Percentiles rank a stretch among this genome's conserved stretches.
Evolutionary conservation across 768 basidiomycete species (phyloP).

Genomic region (Termitomyces sp.): DNA sequence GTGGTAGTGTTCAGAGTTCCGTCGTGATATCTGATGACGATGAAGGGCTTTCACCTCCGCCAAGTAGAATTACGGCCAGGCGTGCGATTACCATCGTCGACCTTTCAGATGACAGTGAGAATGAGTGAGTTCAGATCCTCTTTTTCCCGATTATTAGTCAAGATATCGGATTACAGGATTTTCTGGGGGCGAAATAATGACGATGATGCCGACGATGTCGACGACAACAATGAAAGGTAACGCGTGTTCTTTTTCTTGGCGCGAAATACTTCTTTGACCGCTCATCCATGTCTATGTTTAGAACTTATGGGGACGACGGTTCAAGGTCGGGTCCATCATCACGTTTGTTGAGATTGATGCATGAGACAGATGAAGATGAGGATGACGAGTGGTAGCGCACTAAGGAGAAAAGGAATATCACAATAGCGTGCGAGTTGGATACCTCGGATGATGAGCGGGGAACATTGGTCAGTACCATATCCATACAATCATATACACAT

Average conservation of each 20-base stretch:
- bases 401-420: neutral
- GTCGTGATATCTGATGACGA: constrained; percentile 5
- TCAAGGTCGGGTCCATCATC: constrained; percentile 11
- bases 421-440: neutral
- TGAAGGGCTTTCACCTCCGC: neutral
- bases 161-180: neutral
- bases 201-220: neutral
- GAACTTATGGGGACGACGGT: constrained; percentile 9
- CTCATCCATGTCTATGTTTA: neutral
- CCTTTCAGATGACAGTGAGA: constrained; percentile 2
- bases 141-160: neutral
- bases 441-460: neutral
- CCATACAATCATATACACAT: neutral
- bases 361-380: neutral
- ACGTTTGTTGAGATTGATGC: constrained; percentile 7
- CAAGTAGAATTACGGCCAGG: neutral
- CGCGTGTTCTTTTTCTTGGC: too few species aligned
- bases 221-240: neutral
- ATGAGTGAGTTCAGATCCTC: constrained; percentile 1
- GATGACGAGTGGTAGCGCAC: neutral
- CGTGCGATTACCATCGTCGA: neutral
- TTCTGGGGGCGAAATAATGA: neutral
- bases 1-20: neutral
- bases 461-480: neutral
- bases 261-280: neutral